Evolutionary conservation across 805 yeast species (phyloP), one percentile per base, ranked within the genome.

Genomic region (Zygosaccharomyces rouxii): DNA sequence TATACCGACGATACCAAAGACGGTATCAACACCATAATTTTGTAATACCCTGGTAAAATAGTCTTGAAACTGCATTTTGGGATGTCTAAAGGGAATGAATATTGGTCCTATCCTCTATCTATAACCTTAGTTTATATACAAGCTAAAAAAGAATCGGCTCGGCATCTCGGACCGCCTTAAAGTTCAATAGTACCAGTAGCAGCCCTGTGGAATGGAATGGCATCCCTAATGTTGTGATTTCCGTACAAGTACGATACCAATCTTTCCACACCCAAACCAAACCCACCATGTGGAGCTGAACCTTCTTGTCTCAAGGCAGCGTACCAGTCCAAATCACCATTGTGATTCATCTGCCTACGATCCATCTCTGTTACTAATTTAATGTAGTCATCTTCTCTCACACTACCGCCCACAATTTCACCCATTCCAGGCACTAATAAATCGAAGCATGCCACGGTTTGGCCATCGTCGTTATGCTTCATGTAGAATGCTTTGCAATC

Each of bases 231-330:
- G 62, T 90, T 94, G 26, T 84, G 90, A 16, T 84, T 73, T 3
- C 83, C 89, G 6, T 82, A 75, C 47, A 89, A 69, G 55, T 83
- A 90, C 47, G 85, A 80, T 13, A 94, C 65, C 26, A 94, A 68
- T 51, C 99, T 72, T 65, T 94, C 99, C 56, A 90, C 80, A 0
- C 99, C 99, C 73, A 94, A 72, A 0, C 99, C 99, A 68, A 85
- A 94, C 0, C 99, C 99, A 42, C 99, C 99, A 63, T 92, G 98
- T 0, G 97, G 96, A 19, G 83, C 83, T 2, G 86, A 71, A 0
- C 97, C 98, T 56, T 85, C 82, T 52, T 71, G 71, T 51, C 99
- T 74, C 7, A 86, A 72, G 1, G 83, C 77, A 23, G 84, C 56
- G 62, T 90, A 94, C 99, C 99, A 94, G 26, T 78, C 73, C 65